Evolutionary conservation across 768 basidiomycete genomes (phyloP), one percentile per base, ranked within the genome.

Genomic region (Tephrocybe sp.): DNA sequence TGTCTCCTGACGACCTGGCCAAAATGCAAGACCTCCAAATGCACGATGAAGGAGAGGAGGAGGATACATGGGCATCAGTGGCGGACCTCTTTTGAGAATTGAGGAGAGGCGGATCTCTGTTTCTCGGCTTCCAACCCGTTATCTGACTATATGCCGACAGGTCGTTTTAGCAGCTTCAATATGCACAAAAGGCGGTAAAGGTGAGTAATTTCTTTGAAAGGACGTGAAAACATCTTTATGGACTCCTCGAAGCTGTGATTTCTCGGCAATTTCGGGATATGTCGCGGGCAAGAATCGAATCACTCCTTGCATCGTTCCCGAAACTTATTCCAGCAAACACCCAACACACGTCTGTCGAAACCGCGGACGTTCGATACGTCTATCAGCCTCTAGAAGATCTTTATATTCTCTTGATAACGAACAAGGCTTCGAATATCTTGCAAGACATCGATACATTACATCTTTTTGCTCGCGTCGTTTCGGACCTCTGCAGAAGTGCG

Each of bases 401-500:
- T 21, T 98, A 97, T 70, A 95, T 98, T 52, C 78, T 98, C 57
- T 79, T 98, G 56, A 94, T 98, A 70, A 98, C 95, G 47, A 98
- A 97, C 73, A 97, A 97, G 68, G 91, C 92, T 7, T 93, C 91
- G n/a, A 99, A 99, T 63, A 98, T 98, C 61, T 74, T 99, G 31
- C 97, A 97, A 73, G 97, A 98, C 67, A 95, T 98, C 56, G 90
- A 97, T 50, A 99, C 95, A 0, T 77, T 99, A 0, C 91, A 94
- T 58, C 86, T 99, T 30, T 88, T 97, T 59, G 87, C 94, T 1
- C 86, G 95, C 27, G 87, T 97, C 40, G 93, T 97, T 12, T 93
- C 93, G 2, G 93, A 95, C 67, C 69, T 94, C 68, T 94, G 91
- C 66, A 78, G 91, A 57, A 85, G 77, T 49, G 88, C 86, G 4